These are phyloP conservation scores for Mikania micrantha DNA, from an alignment of 129 eudicot genomes.

Conservation along the genomic window DNA sequence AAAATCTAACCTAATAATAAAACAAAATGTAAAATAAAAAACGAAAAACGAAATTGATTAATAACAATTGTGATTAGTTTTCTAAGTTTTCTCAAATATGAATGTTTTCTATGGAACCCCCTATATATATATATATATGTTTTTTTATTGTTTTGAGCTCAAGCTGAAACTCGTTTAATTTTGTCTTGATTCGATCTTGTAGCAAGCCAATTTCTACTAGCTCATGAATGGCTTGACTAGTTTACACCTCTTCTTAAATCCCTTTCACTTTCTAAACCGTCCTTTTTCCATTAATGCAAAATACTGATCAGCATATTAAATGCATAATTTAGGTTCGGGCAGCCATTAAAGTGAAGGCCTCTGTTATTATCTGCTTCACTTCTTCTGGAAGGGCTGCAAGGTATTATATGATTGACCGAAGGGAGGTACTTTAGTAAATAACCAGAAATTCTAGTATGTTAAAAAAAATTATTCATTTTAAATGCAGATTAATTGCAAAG, in stretches of 20 bases:
- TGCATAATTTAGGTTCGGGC: conserved; percentile 47
- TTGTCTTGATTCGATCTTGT: background rate
- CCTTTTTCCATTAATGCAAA: background rate
- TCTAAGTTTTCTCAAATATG: too few relatives aligned
- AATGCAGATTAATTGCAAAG: conserved; percentile 61
- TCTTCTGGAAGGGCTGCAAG: conserved; percentile 76
- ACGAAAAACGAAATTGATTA: too few relatives aligned
- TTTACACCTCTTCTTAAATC: background rate
- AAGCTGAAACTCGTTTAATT: background rate
- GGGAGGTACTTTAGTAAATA: background rate
- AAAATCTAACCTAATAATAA: too few relatives aligned
- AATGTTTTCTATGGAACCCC: too few relatives aligned
- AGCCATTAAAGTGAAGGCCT: conserved; percentile 66
- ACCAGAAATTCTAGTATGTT: background rate
- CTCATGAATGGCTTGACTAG: background rate
- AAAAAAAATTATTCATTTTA: background rate
- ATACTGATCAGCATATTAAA: conserved; percentile 1
- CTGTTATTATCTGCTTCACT: conserved; percentile 66
- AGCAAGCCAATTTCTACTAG: background rate
- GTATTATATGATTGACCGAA: conserved; percentile 13
- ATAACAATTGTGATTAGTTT: too few relatives aligned
- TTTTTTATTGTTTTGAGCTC: too few relatives aligned
- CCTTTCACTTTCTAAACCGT: background rate
- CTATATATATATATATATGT: too few relatives aligned
- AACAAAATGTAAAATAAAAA: too few relatives aligned